Evolutionary conservation across 345 rosid species (phyloP).

Genomic region (Trapa bicornis): DNA sequence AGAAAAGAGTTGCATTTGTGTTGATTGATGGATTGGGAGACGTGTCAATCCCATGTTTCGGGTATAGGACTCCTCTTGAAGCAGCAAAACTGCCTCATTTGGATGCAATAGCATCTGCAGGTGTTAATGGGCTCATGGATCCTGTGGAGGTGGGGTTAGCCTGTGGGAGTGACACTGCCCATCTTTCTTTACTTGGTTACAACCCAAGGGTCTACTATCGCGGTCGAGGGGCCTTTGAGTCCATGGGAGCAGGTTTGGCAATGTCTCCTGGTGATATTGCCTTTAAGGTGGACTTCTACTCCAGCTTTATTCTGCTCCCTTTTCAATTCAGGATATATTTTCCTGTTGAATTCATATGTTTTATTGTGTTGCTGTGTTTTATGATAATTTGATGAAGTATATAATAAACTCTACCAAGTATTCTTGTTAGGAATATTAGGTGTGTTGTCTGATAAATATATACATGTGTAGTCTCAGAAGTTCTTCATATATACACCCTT

Average conservation of each 20-base stretch:
- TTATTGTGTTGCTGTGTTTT: background rate
- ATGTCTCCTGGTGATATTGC: slow-evolving; percentile 98
- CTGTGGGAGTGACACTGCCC: slow-evolving; percentile 98
- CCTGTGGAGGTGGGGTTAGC: slow-evolving; percentile 99
- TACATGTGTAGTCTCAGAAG: background rate
- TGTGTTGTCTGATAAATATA: background rate
- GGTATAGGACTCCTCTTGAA: slow-evolving; percentile 70
- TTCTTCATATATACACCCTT: background rate
- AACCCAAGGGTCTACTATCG: slow-evolving; percentile 80
- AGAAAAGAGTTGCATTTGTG: slow-evolving; percentile 75
- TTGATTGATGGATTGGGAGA: slow-evolving; percentile 90
- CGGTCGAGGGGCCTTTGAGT: slow-evolving; percentile 95
- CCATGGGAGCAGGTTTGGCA: slow-evolving; percentile 96
- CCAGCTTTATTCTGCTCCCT: background rate
- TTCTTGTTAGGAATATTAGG: background rate
- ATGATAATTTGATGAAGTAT: background rate
- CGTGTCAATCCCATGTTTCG: slow-evolving; percentile 66
- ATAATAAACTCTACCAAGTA: background rate
- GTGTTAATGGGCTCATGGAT: slow-evolving; percentile 92
- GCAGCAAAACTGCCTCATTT: slow-evolving; percentile 62
- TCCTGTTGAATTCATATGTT: background rate
- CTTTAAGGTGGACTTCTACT: slow-evolving; percentile 32
- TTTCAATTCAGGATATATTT: background rate
- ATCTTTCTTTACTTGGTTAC: slow-evolving; percentile 84
- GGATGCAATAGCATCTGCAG: slow-evolving; percentile 83